phyloP scores from a whole-genome alignment of 345 rosid genomes.

The Dovyalis caffra region DNA sequence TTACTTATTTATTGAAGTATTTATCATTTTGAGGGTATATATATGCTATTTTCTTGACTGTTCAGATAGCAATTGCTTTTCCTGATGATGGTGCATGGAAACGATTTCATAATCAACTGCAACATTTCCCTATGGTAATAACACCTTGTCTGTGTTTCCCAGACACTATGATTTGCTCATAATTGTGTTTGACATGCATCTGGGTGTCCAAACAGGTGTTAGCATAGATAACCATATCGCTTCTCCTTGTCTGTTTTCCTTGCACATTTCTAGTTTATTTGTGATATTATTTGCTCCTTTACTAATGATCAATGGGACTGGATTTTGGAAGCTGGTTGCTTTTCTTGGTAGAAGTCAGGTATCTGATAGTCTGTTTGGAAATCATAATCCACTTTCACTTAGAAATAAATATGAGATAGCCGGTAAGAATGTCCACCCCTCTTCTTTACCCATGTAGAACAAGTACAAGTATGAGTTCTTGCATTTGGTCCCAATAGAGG shows the following conservation, averaged over 20 bases:
- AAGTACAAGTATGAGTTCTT: too few relatives aligned
- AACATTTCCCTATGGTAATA: constrained; percentile 87
- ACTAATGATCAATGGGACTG: too few relatives aligned
- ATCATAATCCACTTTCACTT: not conserved
- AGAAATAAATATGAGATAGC: too few relatives aligned
- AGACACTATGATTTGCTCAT: constrained; percentile 6
- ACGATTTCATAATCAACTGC: constrained; percentile 92
- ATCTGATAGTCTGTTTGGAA: not conserved
- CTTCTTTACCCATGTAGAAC: too few relatives aligned
- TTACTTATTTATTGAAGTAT: not conserved
- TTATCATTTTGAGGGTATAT: not conserved
- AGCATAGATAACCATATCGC: not conserved
- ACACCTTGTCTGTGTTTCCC: too few relatives aligned
- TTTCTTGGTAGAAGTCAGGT: not conserved
- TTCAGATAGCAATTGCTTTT: constrained; percentile 93
- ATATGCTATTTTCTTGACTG: constrained; percentile 16
- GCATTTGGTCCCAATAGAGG: too few relatives aligned
- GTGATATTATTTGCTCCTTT: not conserved
- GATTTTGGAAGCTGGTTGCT: not conserved
- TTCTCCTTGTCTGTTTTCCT: not conserved
- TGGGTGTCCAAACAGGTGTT: not conserved
- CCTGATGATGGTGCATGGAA: constrained; percentile 99
- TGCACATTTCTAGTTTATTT: not conserved
- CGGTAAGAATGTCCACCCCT: too few relatives aligned
- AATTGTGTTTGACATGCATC: constrained; percentile 2